Conservation (phyloP, 305 asterid genomes). For the Galium porrigens region DNA sequence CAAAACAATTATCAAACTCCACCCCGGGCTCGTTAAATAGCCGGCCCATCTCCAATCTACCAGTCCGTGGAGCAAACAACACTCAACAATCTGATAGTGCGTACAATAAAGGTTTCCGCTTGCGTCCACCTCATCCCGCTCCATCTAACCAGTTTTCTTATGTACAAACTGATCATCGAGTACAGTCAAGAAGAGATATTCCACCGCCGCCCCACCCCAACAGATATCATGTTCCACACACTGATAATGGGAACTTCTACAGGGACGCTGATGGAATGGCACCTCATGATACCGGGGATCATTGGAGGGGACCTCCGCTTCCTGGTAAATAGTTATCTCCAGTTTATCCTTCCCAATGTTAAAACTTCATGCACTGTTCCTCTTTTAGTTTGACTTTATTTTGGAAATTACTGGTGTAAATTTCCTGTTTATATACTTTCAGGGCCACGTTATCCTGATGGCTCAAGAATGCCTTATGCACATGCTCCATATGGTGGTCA, state of each 20-base stretch:
- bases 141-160: conserved; percentile 76
- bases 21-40: conserved; percentile 29
- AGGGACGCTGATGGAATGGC: conserved; percentile 41
- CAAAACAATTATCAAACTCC: conserved; percentile 30
- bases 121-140: conserved; percentile 78
- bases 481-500: conserved; percentile 40
- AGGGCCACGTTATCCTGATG: conserved; percentile 67
- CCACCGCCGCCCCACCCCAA: conserved; percentile 44
- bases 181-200: conserved; percentile 38
- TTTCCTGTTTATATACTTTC: conserved; percentile 10
- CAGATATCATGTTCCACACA: conserved; percentile 39
- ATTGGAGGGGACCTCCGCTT: conserved; percentile 61
- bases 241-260: conserved; percentile 43
- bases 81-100: conserved; percentile 32
- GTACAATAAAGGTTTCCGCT: conserved; percentile 43
- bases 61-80: conserved; percentile 30
- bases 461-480: conserved; percentile 36
- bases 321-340: conserved; percentile 35
- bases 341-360: neutral
- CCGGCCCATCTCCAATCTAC: conserved; percentile 29
- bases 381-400: neutral
- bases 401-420: neutral
- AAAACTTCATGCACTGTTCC: neutral
- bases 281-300: conserved; percentile 48
- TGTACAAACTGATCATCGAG: conserved; percentile 43